Evolutionary conservation across 305 asterid genomes (phyloP).

Genomic region (Solanum hybrid): DNA sequence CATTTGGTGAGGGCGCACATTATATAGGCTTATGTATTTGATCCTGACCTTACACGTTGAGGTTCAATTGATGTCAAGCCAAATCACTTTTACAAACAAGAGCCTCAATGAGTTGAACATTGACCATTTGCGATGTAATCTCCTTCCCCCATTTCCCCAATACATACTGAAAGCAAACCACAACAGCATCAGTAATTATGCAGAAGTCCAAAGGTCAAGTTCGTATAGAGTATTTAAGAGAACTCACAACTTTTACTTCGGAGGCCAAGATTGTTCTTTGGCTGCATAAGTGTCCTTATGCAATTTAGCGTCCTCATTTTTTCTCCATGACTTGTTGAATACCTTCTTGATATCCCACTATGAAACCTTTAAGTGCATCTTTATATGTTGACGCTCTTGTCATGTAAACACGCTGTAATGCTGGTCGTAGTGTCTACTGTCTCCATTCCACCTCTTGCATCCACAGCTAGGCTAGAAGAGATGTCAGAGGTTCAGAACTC

Average conservation of each 20-base stretch:
- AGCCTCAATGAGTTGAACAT: background rate
- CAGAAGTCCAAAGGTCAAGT: background rate
- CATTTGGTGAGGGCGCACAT: background rate
- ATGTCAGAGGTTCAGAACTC: background rate
- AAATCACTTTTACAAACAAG: background rate
- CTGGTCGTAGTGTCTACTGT: conserved; percentile 73
- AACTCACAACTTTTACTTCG: background rate
- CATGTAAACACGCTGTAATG: conserved; percentile 11
- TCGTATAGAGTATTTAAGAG: background rate
- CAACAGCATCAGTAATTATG: background rate
- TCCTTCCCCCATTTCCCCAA: background rate
- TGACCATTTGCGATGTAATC: background rate
- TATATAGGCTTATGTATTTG: background rate
- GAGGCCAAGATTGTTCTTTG: background rate
- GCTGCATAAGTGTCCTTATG: background rate
- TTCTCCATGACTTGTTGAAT: conserved; percentile 67
- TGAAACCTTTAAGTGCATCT: conserved; percentile 71
- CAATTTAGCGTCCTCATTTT: conserved; percentile 36
- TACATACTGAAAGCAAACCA: background rate
- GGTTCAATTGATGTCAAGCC: background rate
- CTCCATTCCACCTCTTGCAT: conserved; percentile 90
- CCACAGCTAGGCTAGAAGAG: conserved; percentile 39
- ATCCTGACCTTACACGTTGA: background rate
- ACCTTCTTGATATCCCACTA: conserved; percentile 87
- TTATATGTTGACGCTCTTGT: conserved; percentile 11